These are phyloP conservation scores for Tolypocladium capitatum DNA, from an alignment of 2,329 filamentous ascomycete species.

Conservation along the genomic window DNA sequence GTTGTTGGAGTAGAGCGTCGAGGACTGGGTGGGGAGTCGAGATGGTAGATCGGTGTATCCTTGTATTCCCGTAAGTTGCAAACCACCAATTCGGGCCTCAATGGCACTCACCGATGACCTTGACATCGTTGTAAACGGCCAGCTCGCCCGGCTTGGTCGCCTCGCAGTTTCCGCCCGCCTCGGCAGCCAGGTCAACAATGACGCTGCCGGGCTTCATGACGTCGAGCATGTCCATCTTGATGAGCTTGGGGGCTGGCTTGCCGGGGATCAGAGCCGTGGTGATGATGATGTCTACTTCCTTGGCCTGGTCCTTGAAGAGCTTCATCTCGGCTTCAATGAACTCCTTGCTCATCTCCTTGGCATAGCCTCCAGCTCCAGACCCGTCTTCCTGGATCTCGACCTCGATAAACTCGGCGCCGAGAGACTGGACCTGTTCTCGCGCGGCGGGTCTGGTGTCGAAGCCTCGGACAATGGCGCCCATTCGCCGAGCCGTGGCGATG, in stretches of 20 bases:
- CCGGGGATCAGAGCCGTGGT: constrained; percentile 88
- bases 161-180: constrained; percentile 81
- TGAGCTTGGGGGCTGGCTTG: constrained; percentile 67
- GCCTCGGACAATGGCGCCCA: constrained; percentile 80
- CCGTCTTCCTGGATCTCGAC: constrained; percentile 78
- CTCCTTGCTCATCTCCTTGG: constrained; percentile 88
- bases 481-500: constrained; percentile 71
- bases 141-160: constrained; percentile 64
- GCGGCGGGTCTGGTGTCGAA: constrained; percentile 87
- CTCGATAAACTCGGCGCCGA: constrained; percentile 82
- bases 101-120: constrained; percentile 55
- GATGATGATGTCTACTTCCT: constrained; percentile 83
- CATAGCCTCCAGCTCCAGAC: constrained; percentile 72
- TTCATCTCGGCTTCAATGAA: constrained; percentile 92
- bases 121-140: constrained; percentile 60
- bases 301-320: constrained; percentile 74
- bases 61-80: constrained; percentile 10
- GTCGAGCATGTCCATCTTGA: constrained; percentile 65
- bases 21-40: constrained; percentile 74
- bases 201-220: constrained; percentile 87
- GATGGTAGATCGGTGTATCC: constrained; percentile 82
- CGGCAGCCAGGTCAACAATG: constrained; percentile 75
- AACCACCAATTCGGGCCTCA: neutral
- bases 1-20: constrained; percentile 86
- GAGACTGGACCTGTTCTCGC: constrained; percentile 77